These are phyloP conservation scores for Fusarium humuli DNA, from an alignment of 2,329 filamentous ascomycete genomes.

Conservation along the genomic window DNA sequence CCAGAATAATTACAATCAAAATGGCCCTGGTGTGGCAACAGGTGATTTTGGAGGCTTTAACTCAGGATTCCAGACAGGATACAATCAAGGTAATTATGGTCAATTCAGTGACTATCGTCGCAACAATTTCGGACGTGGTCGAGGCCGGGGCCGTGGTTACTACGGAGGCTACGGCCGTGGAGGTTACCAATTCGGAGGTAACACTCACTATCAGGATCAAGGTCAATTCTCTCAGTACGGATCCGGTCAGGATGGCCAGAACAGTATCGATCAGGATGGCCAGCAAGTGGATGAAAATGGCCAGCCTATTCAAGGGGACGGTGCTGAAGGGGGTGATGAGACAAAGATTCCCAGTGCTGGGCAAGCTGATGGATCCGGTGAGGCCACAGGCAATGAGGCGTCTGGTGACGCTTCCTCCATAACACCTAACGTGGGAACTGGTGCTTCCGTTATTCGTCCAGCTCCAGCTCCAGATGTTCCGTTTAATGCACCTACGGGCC, in stretches of 20 bases:
- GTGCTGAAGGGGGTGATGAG: conserved; percentile 26
- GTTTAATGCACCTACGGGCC: conserved; percentile 86
- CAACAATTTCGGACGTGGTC: conserved; percentile 73
- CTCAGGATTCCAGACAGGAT: conserved; percentile 81
- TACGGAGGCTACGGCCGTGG: conserved; percentile 68
- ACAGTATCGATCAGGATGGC: conserved; percentile 40
- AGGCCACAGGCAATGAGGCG: conserved; percentile 49
- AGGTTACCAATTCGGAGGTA: conserved; percentile 60
- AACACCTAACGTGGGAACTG: conserved; percentile 36
- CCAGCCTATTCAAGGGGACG: conserved; percentile 48
- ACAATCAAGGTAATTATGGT: conserved; percentile 87
- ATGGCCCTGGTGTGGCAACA: conserved; percentile 82
- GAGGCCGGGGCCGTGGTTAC: conserved; percentile 74
- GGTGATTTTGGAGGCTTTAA: conserved; percentile 85
- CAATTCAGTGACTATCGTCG: conserved; percentile 83
- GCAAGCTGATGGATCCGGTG: conserved; percentile 44
- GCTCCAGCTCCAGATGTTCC: conserved; percentile 57
- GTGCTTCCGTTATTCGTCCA: conserved; percentile 47
- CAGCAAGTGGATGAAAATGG: conserved; percentile 55
- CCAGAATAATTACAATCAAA: conserved; percentile 92
- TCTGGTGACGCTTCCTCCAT: conserved; percentile 38
- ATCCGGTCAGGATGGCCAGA: conserved; percentile 40
- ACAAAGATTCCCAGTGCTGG: conserved; percentile 34
- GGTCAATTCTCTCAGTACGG: conserved; percentile 48
- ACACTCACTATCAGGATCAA: conserved; percentile 53